phyloP scores from a whole-genome alignment of 129 eudicot genomes.

The Glebionis coronaria region DNA sequence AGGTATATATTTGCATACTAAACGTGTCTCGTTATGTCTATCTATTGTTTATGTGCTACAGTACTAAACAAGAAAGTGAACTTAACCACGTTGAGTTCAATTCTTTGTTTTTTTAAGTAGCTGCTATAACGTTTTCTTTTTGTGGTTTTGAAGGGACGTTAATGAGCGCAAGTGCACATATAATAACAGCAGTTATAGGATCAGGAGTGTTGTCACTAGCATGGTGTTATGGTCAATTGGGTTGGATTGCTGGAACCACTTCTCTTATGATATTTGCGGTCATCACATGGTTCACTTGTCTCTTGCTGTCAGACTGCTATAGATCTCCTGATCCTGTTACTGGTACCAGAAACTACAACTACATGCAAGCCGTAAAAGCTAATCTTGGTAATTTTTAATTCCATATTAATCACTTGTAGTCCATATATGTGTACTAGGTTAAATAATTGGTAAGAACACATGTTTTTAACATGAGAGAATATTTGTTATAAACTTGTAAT shows the following conservation, averaged over 20 bases:
- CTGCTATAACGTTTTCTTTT: neutral
- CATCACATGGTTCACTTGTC: conserved; percentile 57
- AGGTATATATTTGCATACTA: neutral
- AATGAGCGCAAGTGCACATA: conserved; percentile 68
- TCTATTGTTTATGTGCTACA: neutral
- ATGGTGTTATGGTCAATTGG: conserved; percentile 73
- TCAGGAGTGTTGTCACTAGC: conserved; percentile 74
- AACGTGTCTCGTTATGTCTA: neutral
- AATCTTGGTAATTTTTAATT: conserved; percentile 42
- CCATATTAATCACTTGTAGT: too few relatives aligned
- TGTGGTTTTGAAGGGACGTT: conserved; percentile 42
- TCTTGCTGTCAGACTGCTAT: conserved; percentile 55
- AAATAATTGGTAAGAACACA: neutral
- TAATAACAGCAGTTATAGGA: conserved; percentile 75
- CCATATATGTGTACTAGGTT: too few relatives aligned
- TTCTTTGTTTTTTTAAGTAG: neutral
- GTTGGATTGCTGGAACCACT: conserved; percentile 61
- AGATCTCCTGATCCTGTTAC: conserved; percentile 49
- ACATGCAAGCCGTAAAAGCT: conserved; percentile 66
- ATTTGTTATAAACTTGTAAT: neutral
- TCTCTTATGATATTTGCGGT: conserved; percentile 47
- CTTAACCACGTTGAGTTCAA: neutral
- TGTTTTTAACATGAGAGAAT: neutral
- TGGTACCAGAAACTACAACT: conserved; percentile 59
- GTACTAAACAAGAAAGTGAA: neutral